Base-by-base conservation (phyloP, 2,329 filamentous ascomycete species). In the Phaeosphaeria sp. region DNA sequence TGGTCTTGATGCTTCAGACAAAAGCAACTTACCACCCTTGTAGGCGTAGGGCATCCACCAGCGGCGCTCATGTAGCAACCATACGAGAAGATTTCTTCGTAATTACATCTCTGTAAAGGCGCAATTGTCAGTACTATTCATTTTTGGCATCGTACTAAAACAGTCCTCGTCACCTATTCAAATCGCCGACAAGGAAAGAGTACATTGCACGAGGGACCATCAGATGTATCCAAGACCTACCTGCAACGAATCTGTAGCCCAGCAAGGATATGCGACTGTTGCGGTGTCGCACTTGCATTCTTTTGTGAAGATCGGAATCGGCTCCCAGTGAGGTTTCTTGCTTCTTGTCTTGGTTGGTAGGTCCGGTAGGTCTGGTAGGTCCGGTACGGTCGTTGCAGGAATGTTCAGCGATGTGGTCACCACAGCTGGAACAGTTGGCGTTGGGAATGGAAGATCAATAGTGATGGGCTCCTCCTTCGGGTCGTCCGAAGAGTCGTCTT, bases 301-400 rank as follows among this genome's bases (percentile, higher is more conserved):
- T 79, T 52, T 82, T 78, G n/a, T 85, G 75, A 48, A 95, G 77
- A 27, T 87, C 80, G 42, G 78, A 71, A 63, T 88, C 79, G 56
- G 81, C 76, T 18, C 82, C 74, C 25, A 89, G 66, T 54, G 85
- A 79, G 47, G 84, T 71, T 2, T 88, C 81, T 6, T 86, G 84
- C 48, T 60, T 4, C 59, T 46, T n/a, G 48, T 67, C 23, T 53
- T 11, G n/a, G 52, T 42, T 3, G 63, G 54, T 22, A 55, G 13
- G 30, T 6, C 11, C 3, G 30, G 30, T 36, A 36, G 30, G 30
- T 36, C 30, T 3, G 30, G 13, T 11, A 36, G 30, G 13, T 36
- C 30, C 13, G 30, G 30, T 15, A 36, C 9, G 13, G 6, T 11
- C 11, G 67, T 71, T 27, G 64, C 48, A 3, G 65, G 59, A n/a